Conservation (phyloP, 768 basidiomycete species). For the Leccinum variicolor region DNA sequence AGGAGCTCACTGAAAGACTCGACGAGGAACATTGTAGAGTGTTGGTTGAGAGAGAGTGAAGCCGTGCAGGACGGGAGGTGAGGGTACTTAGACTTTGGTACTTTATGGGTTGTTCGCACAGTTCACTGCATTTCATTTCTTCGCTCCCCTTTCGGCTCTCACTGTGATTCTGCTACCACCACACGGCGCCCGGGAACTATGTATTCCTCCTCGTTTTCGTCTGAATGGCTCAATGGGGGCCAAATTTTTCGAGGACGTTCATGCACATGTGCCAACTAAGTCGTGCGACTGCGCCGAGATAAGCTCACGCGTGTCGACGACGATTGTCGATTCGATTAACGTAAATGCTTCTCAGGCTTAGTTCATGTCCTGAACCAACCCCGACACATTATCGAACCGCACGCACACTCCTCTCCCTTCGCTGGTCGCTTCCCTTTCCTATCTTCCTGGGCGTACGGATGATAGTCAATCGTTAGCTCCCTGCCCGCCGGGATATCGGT, state of each 20-base stretch:
- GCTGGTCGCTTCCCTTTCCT: conserved; percentile 25
- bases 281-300: not conserved
- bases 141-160: not conserved
- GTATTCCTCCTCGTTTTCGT: not conserved
- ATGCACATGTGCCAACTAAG: not conserved
- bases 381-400: conserved; percentile 35
- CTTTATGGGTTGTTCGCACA: conserved; percentile 6
- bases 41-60: not conserved
- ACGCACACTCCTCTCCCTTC: conserved; percentile 34
- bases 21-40: conserved; percentile 18
- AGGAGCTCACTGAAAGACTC: conserved; percentile 54
- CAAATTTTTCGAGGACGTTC: not conserved
- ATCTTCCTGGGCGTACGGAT: conserved; percentile 39
- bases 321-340: not conserved
- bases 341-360: not conserved
- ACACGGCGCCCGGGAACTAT: not conserved
- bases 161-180: not conserved
- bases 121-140: not conserved
- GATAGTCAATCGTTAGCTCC: conserved; percentile 66
- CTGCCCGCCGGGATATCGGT: conserved; percentile 44
- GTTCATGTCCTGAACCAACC: conserved; percentile 32
- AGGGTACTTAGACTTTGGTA: no score
- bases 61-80: not conserved
- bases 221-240: not conserved
- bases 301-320: not conserved